Evolutionary conservation across 768 basidiomycete genomes (phyloP).

Genomic region (Psilocybe subaeruginosa): DNA sequence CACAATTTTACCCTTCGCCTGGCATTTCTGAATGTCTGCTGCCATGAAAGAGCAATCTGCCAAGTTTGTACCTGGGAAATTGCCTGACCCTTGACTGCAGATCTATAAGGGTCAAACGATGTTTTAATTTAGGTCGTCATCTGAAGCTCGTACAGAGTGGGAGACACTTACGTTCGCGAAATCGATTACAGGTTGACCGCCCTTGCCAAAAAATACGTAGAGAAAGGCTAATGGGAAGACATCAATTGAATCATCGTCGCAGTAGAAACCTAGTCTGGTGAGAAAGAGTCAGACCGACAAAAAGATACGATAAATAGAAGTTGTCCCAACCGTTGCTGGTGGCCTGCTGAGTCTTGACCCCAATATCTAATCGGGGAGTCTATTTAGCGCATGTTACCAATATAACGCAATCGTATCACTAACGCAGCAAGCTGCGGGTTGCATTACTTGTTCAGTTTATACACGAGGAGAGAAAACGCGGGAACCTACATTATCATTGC

Average conservation of each 20-base stretch:
- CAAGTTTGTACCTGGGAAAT: conserved; percentile 65
- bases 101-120: conserved; percentile 37
- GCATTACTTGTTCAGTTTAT: not conserved
- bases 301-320: not conserved
- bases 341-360: conserved; percentile 42
- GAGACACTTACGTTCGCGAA: conserved; percentile 54
- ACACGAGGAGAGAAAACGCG: not conserved
- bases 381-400: not conserved
- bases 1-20: conserved; percentile 59
- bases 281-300: not conserved
- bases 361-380: conserved; percentile 35
- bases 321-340: conserved; percentile 36
- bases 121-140: not conserved
- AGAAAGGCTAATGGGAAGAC: conserved; percentile 65
- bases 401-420: conserved; percentile 12
- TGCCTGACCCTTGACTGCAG: conserved; percentile 50
- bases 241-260: conserved; percentile 64
- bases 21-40: conserved; percentile 65
- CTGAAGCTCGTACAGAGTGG: not conserved
- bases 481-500: conserved; percentile 39
- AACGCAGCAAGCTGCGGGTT: conserved; percentile 38
- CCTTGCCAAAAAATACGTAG: conserved; percentile 61
- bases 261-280: conserved; percentile 58
- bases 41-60: conserved; percentile 67
- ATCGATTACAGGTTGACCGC: conserved; percentile 60